phyloP scores from a whole-genome alignment of 1,284 basidiomycete species.

The Irpex lacteus region DNA sequence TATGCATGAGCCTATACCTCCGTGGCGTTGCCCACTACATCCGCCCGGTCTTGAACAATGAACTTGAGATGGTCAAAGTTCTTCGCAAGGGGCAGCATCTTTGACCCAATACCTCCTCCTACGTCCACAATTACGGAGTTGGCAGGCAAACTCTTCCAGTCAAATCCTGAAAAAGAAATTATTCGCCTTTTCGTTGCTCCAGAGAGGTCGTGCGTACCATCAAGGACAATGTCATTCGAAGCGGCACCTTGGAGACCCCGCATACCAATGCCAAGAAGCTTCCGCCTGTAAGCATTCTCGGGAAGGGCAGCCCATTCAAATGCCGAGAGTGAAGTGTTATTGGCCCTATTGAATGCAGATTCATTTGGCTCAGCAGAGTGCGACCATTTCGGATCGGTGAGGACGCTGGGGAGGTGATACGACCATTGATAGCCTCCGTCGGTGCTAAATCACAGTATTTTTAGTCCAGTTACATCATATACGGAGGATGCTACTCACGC shows the following conservation, averaged over 20 bases:
- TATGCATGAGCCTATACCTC: conserved; percentile 2
- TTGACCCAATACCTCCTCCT: conserved; percentile 23
- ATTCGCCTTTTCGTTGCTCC: too few species aligned
- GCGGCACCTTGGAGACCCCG: conserved; percentile 48
- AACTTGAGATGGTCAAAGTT: conserved; percentile 20
- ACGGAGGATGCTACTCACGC: neutral
- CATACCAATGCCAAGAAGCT: conserved; percentile 65
- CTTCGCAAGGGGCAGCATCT: conserved; percentile 17
- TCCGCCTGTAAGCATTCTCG: conserved; percentile 19
- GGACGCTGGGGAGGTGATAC: conserved; percentile 31
- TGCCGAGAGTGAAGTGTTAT: conserved; percentile 21
- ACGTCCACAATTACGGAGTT: conserved; percentile 17
- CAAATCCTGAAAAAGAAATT: conserved; percentile 2
- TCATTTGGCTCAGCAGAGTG: conserved; percentile 27
- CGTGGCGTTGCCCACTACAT: conserved; percentile 12
- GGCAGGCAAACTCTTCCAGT: conserved; percentile 9
- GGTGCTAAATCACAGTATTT: conserved; percentile 20
- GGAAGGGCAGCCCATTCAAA: conserved; percentile 30
- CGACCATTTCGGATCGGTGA: conserved; percentile 30
- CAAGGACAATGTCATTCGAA: neutral
- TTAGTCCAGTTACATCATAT: neutral
- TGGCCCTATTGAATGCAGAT: conserved; percentile 29
- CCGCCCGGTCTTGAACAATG: conserved; percentile 29
- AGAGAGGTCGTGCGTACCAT: neutral
- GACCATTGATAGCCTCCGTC: conserved; percentile 35